Conservation (phyloP, 2,329 filamentous ascomycete genomes). For the Alternaria postmessia region DNA sequence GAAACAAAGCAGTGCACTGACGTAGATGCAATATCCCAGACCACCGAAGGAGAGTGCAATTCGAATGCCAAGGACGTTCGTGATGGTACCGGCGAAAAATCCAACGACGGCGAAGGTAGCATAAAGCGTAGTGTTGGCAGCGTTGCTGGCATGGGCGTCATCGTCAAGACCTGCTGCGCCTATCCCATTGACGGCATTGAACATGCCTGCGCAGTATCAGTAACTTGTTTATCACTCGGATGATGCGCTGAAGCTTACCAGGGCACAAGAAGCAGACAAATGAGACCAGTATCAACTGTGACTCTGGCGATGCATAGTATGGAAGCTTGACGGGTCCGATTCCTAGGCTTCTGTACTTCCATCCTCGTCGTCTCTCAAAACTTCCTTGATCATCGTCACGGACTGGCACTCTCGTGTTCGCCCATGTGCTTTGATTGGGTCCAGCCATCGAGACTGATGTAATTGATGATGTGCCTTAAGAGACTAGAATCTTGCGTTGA, state of each 20-base stretch:
- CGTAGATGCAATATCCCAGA: conserved; percentile 76
- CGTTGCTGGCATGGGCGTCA: conserved; percentile 64
- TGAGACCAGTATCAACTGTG: conserved; percentile 56
- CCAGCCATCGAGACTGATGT: neutral
- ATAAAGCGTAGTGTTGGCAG: conserved; percentile 70
- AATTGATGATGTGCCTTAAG: neutral
- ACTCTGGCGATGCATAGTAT: conserved; percentile 57
- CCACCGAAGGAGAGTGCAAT: conserved; percentile 73
- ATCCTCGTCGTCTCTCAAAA: conserved; percentile 43
- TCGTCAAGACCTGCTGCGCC: conserved; percentile 55
- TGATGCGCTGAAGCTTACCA: conserved; percentile 25
- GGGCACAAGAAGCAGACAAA: conserved; percentile 60
- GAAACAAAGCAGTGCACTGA: conserved; percentile 72
- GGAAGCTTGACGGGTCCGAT: conserved; percentile 52
- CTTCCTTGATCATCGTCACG: conserved; percentile 6
- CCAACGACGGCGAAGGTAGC: conserved; percentile 71
- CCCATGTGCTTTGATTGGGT: neutral
- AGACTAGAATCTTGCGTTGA: neutral
- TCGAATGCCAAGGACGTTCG: conserved; percentile 74
- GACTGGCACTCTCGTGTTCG: neutral
- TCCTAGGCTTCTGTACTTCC: conserved; percentile 54
- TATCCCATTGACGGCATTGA: conserved; percentile 56
- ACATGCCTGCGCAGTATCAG: conserved; percentile 49
- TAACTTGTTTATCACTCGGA: neutral
- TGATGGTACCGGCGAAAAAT: conserved; percentile 71